Conservation (phyloP, 495 filamentous ascomycete species). For the Hyaloscypha finlandica region DNA sequence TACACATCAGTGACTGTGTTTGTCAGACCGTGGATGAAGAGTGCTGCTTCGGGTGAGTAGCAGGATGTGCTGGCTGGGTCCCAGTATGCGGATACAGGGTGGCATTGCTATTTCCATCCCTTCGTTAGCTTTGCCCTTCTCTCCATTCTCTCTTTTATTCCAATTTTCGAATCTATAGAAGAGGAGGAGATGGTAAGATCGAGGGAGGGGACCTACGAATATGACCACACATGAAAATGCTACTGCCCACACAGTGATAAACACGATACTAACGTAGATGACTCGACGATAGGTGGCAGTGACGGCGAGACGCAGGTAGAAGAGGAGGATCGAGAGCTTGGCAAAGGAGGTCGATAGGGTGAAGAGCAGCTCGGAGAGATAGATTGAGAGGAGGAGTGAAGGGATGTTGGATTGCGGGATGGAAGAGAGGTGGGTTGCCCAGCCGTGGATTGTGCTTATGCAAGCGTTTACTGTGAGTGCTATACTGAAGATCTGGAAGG, state of each 20-base stretch:
- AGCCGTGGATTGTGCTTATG: slow-evolving; percentile 13
- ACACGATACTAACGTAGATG: slow-evolving; percentile 16
- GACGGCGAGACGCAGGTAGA: slow-evolving; percentile 21
- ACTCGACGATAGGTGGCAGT: slow-evolving; percentile 12
- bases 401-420: slow-evolving; percentile 2
- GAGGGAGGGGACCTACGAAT: slow-evolving; percentile 11
- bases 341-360: slow-evolving; percentile 18
- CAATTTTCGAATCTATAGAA: not conserved
- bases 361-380: slow-evolving; percentile 18
- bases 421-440: slow-evolving; percentile 12
- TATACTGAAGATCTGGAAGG: slow-evolving; percentile 9
- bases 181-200: not conserved
- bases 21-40: slow-evolving; percentile 21
- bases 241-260: slow-evolving; percentile 17
- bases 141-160: not conserved
- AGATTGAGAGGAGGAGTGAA: slow-evolving; percentile 4
- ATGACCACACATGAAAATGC: slow-evolving; percentile 8
- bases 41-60: not conserved
- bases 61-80: not conserved
- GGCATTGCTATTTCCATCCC: slow-evolving; percentile 15
- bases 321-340: slow-evolving; percentile 24
- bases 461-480: slow-evolving; percentile 15
- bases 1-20: slow-evolving; percentile 36
- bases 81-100: slow-evolving; percentile 16
- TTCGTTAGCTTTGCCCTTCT: not conserved